A percentile compares a stretch with the other conserved stretches of the same genome.
These are phyloP conservation scores for Globisporangium heterothallicum DNA, from an alignment of 352 stramenopile species.

Conservation along the genomic window DNA sequence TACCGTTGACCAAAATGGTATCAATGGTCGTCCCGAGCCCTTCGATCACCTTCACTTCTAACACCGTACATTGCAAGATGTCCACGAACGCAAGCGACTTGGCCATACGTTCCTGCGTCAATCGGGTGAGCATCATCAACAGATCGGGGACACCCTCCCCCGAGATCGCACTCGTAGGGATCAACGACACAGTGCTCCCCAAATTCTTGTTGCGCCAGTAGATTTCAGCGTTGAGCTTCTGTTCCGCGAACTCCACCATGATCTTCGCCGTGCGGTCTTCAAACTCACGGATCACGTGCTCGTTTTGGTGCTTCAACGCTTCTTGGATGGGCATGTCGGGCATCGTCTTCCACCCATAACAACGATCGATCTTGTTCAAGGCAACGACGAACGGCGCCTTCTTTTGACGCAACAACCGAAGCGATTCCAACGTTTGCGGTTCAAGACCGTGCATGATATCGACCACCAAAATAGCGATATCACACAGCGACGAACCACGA, in stretches of 20 bases:
- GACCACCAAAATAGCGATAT: slow-evolving; percentile 99
- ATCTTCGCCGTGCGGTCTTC: slow-evolving; percentile 90
- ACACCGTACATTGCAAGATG: slow-evolving; percentile 95
- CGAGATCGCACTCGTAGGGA: slow-evolving; percentile 98
- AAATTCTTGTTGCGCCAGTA: slow-evolving; percentile 99
- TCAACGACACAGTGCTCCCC: slow-evolving; percentile 93
- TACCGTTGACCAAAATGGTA: slow-evolving; percentile 98
- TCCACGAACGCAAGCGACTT: slow-evolving; percentile 87
- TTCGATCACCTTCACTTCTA: slow-evolving; percentile 99
- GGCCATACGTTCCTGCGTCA: slow-evolving; percentile 94
- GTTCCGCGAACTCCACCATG: slow-evolving; percentile 94
- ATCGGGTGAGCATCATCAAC: slow-evolving; percentile 94
- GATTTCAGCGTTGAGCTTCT: slow-evolving; percentile 98
- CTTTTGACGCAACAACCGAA: slow-evolving; percentile 95
- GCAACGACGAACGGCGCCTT: slow-evolving; percentile 98
- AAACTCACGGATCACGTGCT: slow-evolving; percentile 96
- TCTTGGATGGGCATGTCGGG: slow-evolving; percentile 93
- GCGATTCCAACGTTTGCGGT: slow-evolving; percentile 98
- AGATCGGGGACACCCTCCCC: slow-evolving; percentile 98
- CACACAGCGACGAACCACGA: slow-evolving; percentile 95
- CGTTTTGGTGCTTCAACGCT: slow-evolving; percentile 83
- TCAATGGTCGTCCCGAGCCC: slow-evolving; percentile 98
- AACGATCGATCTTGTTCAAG: slow-evolving; percentile 99
- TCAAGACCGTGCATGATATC: slow-evolving; percentile 99
- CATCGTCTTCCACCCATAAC: slow-evolving; percentile 97